Base-by-base conservation (phyloP, 176 grass and related monocot species). In the Carex kokanica region DNA sequence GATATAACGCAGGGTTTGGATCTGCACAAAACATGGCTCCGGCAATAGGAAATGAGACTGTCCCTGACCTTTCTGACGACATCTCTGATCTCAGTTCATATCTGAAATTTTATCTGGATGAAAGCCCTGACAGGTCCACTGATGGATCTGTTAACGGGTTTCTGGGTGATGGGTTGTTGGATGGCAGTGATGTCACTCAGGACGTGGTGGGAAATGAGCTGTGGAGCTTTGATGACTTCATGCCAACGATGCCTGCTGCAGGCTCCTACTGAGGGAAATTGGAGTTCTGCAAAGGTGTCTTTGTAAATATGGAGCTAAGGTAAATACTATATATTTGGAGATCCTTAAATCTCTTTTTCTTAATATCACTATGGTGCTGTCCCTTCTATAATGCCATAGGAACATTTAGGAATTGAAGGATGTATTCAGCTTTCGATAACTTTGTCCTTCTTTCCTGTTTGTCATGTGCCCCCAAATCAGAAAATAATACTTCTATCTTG, bases 161-260 rank as follows among this genome's bases (percentile, higher is more conserved):
- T 17, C 49, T 78, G 25, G 25, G 24, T 78, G 73, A 78, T 56
- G 73, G 73, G 24, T 51, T 78, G 15, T 24, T 78, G 73, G 73
- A 78, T 15, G 51, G 61, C 41, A 24, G 36, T 20, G 77, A 86
- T 70, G 84, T 70, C n/a, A 81, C 84, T 45, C 84, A 72, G 84
- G 84, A 81, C 61, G 77, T 80, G 1, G 62, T 80, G 5, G 57
- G 25, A 6, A 68, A 57, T 71, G 84, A 72, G 70, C 45, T 86
- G 9, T 86, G 84, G 84, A 71, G 84, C 84, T 86, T 86, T 25
- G 84, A 86, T 81, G 61, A 86, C 52, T 51, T 81, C 25, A 78
- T 78, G 73, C 73, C 73, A 17, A 49, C 31, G 49, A 4, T 77
- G 73, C 24, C 73, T 78, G 73, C 6, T 55, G 24, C 7, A 0